Evolutionary conservation across 129 eudicot genomes (phyloP).

Genomic region (Dittrichia graveolens): DNA sequence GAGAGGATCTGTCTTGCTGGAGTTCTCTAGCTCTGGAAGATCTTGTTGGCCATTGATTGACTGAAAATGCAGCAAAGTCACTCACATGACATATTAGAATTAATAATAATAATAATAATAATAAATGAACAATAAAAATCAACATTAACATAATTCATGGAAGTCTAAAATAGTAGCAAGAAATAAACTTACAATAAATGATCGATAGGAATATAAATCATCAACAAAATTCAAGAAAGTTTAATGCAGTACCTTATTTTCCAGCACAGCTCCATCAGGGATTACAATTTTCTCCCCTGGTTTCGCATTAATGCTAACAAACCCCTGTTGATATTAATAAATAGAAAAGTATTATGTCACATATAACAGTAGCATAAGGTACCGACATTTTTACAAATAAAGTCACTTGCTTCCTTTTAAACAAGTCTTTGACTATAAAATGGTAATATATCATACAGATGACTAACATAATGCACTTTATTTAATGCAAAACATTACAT

Average conservation of each 20-base stretch:
- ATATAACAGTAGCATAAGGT: too few species aligned
- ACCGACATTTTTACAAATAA: neutral
- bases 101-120: too few species aligned
- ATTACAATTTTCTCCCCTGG: conserved; percentile 53
- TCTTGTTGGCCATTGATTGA: conserved; percentile 26
- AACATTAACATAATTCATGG: too few species aligned
- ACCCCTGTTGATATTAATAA: conserved; percentile 45
- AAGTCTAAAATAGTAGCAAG: too few species aligned
- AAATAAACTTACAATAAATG: neutral
- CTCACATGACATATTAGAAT: too few species aligned
- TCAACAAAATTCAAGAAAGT: neutral
- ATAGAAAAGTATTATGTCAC: neutral
- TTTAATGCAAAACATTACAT: neutral
- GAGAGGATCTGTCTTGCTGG: neutral
- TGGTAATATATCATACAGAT: neutral
- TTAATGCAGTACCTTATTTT: conserved; percentile 51
- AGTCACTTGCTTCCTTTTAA: neutral
- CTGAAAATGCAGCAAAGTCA: conserved; percentile 34
- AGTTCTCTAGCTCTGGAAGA: conserved; percentile 17
- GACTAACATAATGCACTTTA: neutral
- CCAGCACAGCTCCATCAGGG: conserved; percentile 70
- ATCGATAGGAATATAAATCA: neutral
- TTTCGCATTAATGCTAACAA: conserved; percentile 54
- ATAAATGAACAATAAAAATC: too few species aligned
- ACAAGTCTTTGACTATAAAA: neutral